Evolutionary conservation across 768 basidiomycete genomes (phyloP).

Genomic region (Dentipellis fragilis): DNA sequence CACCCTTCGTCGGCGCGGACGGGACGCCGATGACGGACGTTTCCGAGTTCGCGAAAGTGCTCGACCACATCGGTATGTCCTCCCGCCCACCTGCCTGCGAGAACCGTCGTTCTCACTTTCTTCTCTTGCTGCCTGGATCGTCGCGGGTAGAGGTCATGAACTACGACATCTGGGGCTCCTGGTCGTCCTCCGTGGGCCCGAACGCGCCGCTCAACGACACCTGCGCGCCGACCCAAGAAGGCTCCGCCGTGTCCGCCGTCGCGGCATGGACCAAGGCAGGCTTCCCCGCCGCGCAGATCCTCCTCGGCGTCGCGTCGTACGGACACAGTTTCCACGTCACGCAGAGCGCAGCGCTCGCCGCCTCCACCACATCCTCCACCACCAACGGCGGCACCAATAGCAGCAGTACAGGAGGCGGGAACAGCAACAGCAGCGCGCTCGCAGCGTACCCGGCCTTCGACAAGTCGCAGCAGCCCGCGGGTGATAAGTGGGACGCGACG

Average conservation of each 20-base stretch:
- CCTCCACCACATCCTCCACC: too few species aligned
- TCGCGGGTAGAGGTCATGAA: slow-evolving; percentile 39
- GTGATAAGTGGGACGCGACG: slow-evolving; percentile 42
- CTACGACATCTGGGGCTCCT: slow-evolving; percentile 54
- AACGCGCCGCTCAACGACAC: slow-evolving; percentile 79
- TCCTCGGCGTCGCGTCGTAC: slow-evolving; percentile 80
- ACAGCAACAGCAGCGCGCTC: slow-evolving; percentile 11
- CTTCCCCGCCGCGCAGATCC: slow-evolving; percentile 65
- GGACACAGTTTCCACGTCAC: slow-evolving; percentile 59
- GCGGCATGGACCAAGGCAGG: slow-evolving; percentile 69
- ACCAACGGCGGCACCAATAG: too few species aligned
- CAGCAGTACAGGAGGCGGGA: too few species aligned
- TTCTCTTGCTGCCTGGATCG: neutral
- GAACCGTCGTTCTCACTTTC: too few species aligned
- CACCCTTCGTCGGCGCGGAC: slow-evolving; percentile 34
- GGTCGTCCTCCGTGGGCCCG: slow-evolving; percentile 55
- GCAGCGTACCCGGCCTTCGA: slow-evolving; percentile 10
- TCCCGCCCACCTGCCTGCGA: neutral
- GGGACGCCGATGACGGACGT: slow-evolving; percentile 61
- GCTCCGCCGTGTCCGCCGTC: slow-evolving; percentile 74
- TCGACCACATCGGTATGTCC: slow-evolving; percentile 45
- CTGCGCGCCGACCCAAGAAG: slow-evolving; percentile 52
- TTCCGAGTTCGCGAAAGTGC: slow-evolving; percentile 55
- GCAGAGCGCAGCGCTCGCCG: slow-evolving; percentile 23
- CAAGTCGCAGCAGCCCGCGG: slow-evolving; percentile 6